phyloP scores from a whole-genome alignment of 2,329 filamentous ascomycete species.

The Sclerotinia glacialis region DNA sequence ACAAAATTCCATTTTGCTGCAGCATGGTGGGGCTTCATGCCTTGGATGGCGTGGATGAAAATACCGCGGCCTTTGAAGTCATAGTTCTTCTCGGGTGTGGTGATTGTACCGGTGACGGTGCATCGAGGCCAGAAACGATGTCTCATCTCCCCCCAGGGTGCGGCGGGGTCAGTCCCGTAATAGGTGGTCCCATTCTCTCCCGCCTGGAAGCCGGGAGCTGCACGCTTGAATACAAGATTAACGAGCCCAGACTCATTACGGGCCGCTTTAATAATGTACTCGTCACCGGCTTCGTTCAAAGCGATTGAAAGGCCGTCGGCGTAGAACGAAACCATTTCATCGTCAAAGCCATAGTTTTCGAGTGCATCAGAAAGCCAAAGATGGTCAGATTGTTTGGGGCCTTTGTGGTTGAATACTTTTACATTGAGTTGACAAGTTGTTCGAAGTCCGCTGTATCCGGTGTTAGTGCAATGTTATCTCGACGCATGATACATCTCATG shows the following conservation, averaged over 20 bases:
- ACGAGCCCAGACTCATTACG: slow-evolving; percentile 77
- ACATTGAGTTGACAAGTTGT: slow-evolving; percentile 91
- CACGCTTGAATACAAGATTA: slow-evolving; percentile 76
- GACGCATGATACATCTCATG: slow-evolving; percentile 22
- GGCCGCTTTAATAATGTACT: slow-evolving; percentile 87
- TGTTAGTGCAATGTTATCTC: slow-evolving; percentile 17
- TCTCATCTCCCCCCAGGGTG: slow-evolving; percentile 90
- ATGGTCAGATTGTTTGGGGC: slow-evolving; percentile 63
- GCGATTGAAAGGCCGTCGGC: slow-evolving; percentile 82
- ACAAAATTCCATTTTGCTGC: slow-evolving; percentile 91
- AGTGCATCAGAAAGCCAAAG: slow-evolving; percentile 84
- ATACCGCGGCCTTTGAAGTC: slow-evolving; percentile 78
- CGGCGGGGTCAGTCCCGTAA: slow-evolving; percentile 81
- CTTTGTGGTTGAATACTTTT: slow-evolving; percentile 77
- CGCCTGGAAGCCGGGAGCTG: slow-evolving; percentile 76
- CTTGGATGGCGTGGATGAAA: slow-evolving; percentile 84
- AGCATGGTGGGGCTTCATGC: slow-evolving; percentile 98
- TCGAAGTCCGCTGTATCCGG: slow-evolving; percentile 67
- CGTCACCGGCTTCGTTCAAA: slow-evolving; percentile 77
- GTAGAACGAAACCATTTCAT: slow-evolving; percentile 78
- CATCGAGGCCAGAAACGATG: slow-evolving; percentile 95
- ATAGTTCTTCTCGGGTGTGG: slow-evolving; percentile 75
- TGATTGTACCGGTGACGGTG: slow-evolving; percentile 75
- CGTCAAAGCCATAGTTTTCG: slow-evolving; percentile 76
- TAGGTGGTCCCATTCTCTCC: slow-evolving; percentile 80